Evolutionary conservation across 192 early-diverging fungal species (phyloP).

Genomic region (Entomortierella parvispora): DNA sequence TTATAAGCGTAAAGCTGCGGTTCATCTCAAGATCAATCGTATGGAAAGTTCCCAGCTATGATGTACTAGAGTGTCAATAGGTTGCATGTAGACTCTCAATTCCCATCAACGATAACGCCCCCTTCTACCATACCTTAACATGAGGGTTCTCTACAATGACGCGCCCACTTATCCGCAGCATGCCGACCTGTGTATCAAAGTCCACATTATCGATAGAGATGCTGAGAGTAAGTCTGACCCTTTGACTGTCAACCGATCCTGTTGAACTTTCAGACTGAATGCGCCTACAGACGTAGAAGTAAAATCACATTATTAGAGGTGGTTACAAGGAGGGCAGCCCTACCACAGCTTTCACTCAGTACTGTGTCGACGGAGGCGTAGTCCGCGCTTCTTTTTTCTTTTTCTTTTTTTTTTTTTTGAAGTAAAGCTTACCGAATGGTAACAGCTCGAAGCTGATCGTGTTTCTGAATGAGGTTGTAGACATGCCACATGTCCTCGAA

Average conservation of each 20-base stretch:
- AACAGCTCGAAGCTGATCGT: conserved; percentile 87
- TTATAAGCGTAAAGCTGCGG: conserved; percentile 87
- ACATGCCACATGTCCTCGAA: conserved; percentile 99
- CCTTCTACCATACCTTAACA: conserved; percentile 86
- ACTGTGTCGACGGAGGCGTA: background rate
- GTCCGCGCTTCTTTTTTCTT: background rate
- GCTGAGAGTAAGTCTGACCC: conserved; percentile 83
- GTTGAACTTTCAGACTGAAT: conserved; percentile 90
- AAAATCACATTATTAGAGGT: conserved; percentile 1
- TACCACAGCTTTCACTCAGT: background rate
- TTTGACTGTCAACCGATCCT: conserved; percentile 86
- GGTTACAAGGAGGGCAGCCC: background rate
- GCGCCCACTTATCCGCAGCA: conserved; percentile 89
- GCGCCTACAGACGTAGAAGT: conserved; percentile 61
- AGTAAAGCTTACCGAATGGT: conserved; percentile 73
- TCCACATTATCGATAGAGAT: conserved; percentile 88
- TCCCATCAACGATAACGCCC: background rate
- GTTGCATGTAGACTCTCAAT: background rate
- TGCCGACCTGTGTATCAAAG: conserved; percentile 89
- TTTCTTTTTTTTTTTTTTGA: background rate
- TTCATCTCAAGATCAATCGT: conserved; percentile 94
- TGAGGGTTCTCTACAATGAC: conserved; percentile 88
- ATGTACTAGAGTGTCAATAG: background rate
- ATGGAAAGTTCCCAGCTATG: conserved; percentile 89
- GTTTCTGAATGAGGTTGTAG: conserved; percentile 86